Percentiles rank a stretch among this genome's conserved stretches.
These are phyloP conservation scores for Gossypium laxum DNA, from an alignment of 441 rosid genomes.

Conservation along the genomic window DNA sequence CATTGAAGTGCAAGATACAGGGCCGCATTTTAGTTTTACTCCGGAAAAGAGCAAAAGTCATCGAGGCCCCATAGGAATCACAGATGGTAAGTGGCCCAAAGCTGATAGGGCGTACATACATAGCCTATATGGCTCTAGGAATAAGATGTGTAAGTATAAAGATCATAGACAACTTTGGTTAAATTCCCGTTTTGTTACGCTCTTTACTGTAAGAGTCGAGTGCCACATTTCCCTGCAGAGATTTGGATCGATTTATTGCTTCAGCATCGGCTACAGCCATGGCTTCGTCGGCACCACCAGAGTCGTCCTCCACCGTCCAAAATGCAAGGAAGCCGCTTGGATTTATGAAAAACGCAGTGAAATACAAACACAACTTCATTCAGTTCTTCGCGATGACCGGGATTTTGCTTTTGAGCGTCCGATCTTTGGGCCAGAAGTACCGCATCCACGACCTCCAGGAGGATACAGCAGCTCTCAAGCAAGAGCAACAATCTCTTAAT, in stretches of 20 bases:
- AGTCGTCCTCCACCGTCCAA: constrained; percentile 26
- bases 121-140: too few relatives aligned
- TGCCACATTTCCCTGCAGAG: neutral
- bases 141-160: too few relatives aligned
- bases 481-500: constrained; percentile 42
- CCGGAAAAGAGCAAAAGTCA: too few relatives aligned
- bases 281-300: constrained; percentile 36
- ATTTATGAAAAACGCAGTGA: constrained; percentile 40
- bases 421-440: constrained; percentile 76
- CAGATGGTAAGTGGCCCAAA: too few relatives aligned
- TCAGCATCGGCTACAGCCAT: neutral
- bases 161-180: too few relatives aligned
- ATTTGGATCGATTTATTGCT: neutral
- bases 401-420: constrained; percentile 52
- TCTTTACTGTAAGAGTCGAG: neutral
- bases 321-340: constrained; percentile 34
- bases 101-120: too few relatives aligned
- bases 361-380: constrained; percentile 46
- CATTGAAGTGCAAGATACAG: too few relatives aligned
- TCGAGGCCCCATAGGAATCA: too few relatives aligned
- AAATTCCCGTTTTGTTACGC: neutral
- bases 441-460: constrained; percentile 53
- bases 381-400: constrained; percentile 67
- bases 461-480: constrained; percentile 46
- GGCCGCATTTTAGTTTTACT: too few relatives aligned